Evolutionary conservation across 2,329 filamentous ascomycete genomes (phyloP).

Genomic region (Neurospora sp.): DNA sequence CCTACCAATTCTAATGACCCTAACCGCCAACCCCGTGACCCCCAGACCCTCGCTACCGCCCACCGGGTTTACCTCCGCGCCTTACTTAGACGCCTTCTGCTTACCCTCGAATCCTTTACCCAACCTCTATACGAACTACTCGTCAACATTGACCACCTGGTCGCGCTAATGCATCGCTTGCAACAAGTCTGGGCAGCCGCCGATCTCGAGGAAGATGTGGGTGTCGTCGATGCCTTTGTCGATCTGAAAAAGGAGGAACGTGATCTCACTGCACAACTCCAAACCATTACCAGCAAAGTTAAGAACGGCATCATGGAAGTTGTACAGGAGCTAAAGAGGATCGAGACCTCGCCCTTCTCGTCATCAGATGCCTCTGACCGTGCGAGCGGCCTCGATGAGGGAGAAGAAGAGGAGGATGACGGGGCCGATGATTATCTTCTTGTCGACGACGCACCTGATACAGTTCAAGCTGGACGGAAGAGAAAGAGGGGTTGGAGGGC

Average conservation of each 20-base stretch:
- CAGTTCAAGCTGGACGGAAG: conserved; percentile 1
- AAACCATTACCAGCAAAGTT: conserved; percentile 52
- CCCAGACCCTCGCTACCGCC: conserved; percentile 71
- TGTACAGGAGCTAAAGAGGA: conserved; percentile 41
- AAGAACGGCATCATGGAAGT: conserved; percentile 59
- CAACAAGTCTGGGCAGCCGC: conserved; percentile 67
- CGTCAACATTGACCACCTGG: conserved; percentile 69
- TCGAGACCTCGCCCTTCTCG: conserved; percentile 25
- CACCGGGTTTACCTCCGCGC: conserved; percentile 68
- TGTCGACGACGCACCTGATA: conserved; percentile 15
- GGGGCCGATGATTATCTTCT: conserved; percentile 18
- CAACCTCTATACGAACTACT: conserved; percentile 56
- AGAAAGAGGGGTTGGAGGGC: conserved; percentile 16
- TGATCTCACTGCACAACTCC: conserved; percentile 56
- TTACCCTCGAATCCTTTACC: conserved; percentile 55
- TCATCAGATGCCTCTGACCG: neutral
- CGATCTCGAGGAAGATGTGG: conserved; percentile 74
- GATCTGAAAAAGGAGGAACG: conserved; percentile 64
- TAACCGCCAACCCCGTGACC: conserved; percentile 51
- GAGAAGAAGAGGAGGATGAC: conserved; percentile 31
- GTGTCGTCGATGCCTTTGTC: conserved; percentile 66
- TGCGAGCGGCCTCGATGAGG: conserved; percentile 15
- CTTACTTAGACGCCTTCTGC: conserved; percentile 55
- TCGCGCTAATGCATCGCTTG: conserved; percentile 66
- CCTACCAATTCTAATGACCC: conserved; percentile 12